Base-by-base conservation (phyloP, 306 rosid genomes). In the Boehmeria nivea region DNA sequence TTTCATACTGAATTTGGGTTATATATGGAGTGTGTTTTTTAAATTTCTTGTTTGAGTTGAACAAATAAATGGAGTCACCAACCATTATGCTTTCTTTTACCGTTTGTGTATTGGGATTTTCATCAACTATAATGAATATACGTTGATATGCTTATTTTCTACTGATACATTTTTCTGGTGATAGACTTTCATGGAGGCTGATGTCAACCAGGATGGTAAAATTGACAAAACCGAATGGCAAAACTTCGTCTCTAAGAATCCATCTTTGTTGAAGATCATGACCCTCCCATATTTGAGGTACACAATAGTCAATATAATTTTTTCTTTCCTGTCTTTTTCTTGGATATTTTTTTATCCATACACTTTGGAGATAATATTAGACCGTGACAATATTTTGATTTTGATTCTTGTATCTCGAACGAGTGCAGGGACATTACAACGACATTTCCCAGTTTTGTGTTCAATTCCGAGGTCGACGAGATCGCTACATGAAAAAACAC, bases 141-240 rank as follows among this genome's bases (percentile, higher is more conserved):
- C n/a, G n/a, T 36, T 8, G 33, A 60, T 31, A 57, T 17, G n/a
- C 34, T 74, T 65, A 55, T 47, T 65, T n/a, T n/a, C n/a, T n/a
- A n/a, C n/a, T n/a, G n/a, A n/a, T n/a, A n/a, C n/a, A 8, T 22
- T 45, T 56, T 60, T 53, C 48, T 64, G 33, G 65, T 69, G 55
- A 8, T 71, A 91, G 99, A 91, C 99, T 40, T 87, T 91, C 78
- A 43, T 73, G 78, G 96, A 79, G 48, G 95, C 96, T 51, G 96
- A 87, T 64, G 84, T 49, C 0, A 80, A 91, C 55, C 84, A 79
- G 67, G 99, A 91, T 51, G 99, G 99, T 58, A 91, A 73, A 76
- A 87, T 91, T 48, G 99, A 87, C 81, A 71, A 54, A 54, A 55
- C 36, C 0, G 99, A 87, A 65, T 91, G 99, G 99, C 60, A 71